Base-by-base conservation (phyloP, 2,329 filamentous ascomycete genomes). In the Paracoccidioides lutzii region DNA sequence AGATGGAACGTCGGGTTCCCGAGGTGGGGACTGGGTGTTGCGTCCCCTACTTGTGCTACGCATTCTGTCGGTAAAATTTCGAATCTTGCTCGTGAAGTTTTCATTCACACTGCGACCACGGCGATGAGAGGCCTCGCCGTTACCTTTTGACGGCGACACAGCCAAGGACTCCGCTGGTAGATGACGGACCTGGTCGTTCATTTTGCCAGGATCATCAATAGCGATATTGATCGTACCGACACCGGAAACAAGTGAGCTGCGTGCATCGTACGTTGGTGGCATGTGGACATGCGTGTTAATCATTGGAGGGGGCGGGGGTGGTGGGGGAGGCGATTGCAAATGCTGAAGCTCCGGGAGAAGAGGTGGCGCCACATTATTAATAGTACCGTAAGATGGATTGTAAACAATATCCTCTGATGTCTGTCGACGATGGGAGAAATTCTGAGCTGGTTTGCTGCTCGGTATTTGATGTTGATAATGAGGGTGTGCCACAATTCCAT, bases 341-440 rank as follows among this genome's bases (percentile, higher is more conserved):
- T 84, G 81, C 63, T 82, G 80, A 8, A 84, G 73, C 63, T 84
- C 79, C 5, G 81, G 78, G 15, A 84, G 73, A 8, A 82, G 69
- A 8, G 78, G 76, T 10, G 78, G 77, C 30, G 61, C 52, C 10
- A 63, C 55, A 22, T 61, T 46, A 48, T 59, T 38, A 57, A 55
- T 54, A 43, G 54, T 32, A 12, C 22, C 28, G 42, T 43, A 53
- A 10, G 53, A 54, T 42, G 48, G 38, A n/a, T 58, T 57, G 28
- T 55, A 50, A 5, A 52, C 51, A 4, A 52, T 42, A 22, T 67
- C 64, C 1, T 59, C 59, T 5, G 66, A 67, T 45, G 59, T 63
- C n/a, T 66, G 61, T 40, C 66, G 69, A 14, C 60, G 65, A 53
- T 71, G 69, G 12, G 63, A 62, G 35, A 57, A 62, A 5, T 60